Base-by-base conservation (phyloP, 2,329 filamentous ascomycete species). In the Sclerotinia borealis region DNA sequence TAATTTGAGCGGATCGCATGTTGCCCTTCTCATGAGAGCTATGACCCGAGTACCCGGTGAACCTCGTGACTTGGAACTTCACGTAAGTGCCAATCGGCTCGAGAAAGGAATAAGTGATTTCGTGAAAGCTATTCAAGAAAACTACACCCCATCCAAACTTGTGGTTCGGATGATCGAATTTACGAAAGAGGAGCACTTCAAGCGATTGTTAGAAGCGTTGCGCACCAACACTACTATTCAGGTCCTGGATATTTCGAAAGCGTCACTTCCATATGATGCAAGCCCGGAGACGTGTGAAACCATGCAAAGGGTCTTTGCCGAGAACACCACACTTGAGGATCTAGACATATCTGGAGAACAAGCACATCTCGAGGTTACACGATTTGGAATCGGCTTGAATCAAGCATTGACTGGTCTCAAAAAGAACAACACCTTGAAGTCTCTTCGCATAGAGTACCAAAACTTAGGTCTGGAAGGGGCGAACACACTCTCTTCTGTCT, bases 261-360 rank as follows among this genome's bases (percentile, higher is more conserved):
- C 85, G 1, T 89, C 87, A 0, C 77, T 91, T 27, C 88, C 87
- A 17, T 86, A 85, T 61, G 87, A 90, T 71, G 87, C 87, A 3
- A 83, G 84, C 10, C 81, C 84, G 11, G 85, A 88, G 63, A 90
- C 87, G 0, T 89, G 86, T 69, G 81, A 83, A 64, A 81, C 84
- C 17, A 74, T 91, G 62, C 82, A 85, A 66, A 74, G 79, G 56
- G 82, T 91, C 75, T 87, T 91, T 68, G 83, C 85, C 39, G 81
- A 87, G 59, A 91, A 91, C 65, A 79, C 79, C n/a, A 85, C 84
- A 0, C 76, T 91, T 2, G 80, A 86, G 68, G 85, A 86, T 72
- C 76, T 91, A 15, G 85, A 90, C 72, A 86, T 91, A 50, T 89
- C 87, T 31, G 88, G 88, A 10, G 88, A 90, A 69, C 85, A 87